Evolutionary conservation across 2,329 filamentous ascomycete species (phyloP), one percentile per base, ranked within the genome.

Genomic region (Alternaria triticina): DNA sequence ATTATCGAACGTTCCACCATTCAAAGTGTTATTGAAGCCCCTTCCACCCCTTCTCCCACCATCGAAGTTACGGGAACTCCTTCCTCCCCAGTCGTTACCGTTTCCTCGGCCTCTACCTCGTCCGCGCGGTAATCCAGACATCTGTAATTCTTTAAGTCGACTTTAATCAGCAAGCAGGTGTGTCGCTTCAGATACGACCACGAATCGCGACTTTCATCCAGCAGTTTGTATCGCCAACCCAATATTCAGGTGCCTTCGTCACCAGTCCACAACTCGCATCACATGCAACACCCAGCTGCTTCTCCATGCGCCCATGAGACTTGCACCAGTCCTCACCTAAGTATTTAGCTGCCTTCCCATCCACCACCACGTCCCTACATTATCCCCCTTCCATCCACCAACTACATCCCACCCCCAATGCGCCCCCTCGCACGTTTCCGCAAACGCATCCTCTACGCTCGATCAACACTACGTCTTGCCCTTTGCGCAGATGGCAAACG

Each of bases 111-210:
- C n/a, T n/a, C n/a, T n/a, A n/a, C n/a, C n/a, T n/a, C n/a, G n/a
- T n/a, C n/a, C n/a, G n/a, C n/a, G n/a, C n/a, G n/a, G n/a, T n/a
- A n/a, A n/a, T n/a, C n/a, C n/a, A n/a, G n/a, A n/a, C n/a, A n/a
- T n/a, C n/a, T n/a, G n/a, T n/a, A n/a, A n/a, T n/a, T n/a, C n/a
- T n/a, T n/a, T n/a, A n/a, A n/a, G n/a, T n/a, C n/a, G n/a, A n/a
- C n/a, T n/a, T n/a, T n/a, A n/a, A n/a, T n/a, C n/a, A n/a, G n/a
- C n/a, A n/a, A n/a, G n/a, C n/a, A n/a, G n/a, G n/a, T n/a, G n/a
- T 40, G n/a, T 1, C 2, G n/a, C 36, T 40, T 2, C 3, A 3
- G 5, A 1, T 40, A 2, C n/a, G 2, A n/a, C 0, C 4, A 1
- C 15, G 33, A 9, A 5, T 3, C 1, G 1, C 15, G 8, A n/a